phyloP scores from a whole-genome alignment of 306 rosid genomes.

The Myrica gale region DNA sequence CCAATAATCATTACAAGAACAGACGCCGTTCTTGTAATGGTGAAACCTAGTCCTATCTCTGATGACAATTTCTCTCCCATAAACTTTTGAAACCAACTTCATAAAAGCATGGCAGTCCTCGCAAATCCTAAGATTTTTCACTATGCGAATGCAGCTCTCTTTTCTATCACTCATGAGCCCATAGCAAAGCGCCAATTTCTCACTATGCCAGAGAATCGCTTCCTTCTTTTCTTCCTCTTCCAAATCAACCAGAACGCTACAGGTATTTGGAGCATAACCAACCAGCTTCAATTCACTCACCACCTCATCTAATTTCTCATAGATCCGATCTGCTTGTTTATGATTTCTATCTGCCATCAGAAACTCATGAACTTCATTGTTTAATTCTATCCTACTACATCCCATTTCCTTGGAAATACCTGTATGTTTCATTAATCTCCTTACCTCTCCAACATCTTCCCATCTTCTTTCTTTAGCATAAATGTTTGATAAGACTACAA shows the following conservation, averaged over 20 bases:
- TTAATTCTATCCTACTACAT: conserved; percentile 61
- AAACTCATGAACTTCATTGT: conserved; percentile 65
- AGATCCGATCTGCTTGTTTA: conserved; percentile 57
- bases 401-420: conserved; percentile 78
- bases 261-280: conserved; percentile 62
- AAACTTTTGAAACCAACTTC: conserved; percentile 75
- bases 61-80: conserved; percentile 53
- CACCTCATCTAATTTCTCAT: conserved; percentile 65
- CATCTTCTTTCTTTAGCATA: conserved; percentile 80
- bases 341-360: conserved; percentile 78
- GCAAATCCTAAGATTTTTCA: conserved; percentile 79
- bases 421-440: conserved; percentile 55
- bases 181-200: conserved; percentile 75
- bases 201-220: conserved; percentile 74
- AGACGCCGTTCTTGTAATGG: conserved; percentile 61
- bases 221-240: conserved; percentile 78
- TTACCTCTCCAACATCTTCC: conserved; percentile 64
- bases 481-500: conserved; percentile 68
- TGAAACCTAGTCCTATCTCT: conserved; percentile 88
- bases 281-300: conserved; percentile 54
- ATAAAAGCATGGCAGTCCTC: conserved; percentile 81
- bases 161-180: conserved; percentile 51
- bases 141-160: conserved; percentile 51
- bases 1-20: conserved; percentile 68
- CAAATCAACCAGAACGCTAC: conserved; percentile 55